Base-by-base conservation (phyloP, 768 basidiomycete genomes). In the Trametes elegans region DNA sequence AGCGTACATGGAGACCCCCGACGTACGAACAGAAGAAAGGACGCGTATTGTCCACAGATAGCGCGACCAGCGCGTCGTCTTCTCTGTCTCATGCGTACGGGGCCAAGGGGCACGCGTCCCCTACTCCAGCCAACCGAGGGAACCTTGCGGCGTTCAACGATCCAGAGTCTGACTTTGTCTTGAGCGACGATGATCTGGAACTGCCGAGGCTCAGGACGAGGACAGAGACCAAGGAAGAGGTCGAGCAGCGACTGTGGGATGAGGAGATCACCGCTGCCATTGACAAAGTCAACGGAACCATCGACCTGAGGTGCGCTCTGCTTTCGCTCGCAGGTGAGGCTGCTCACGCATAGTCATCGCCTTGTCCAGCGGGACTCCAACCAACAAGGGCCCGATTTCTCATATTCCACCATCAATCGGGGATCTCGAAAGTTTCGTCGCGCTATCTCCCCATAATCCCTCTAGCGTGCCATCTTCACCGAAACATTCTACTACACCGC, bases 231-330 rank as follows among this genome's bases (percentile, higher is more conserved):
- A 24, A 43, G 44, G 42, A 62, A 19, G 50, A 69, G 40, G 21
- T 64, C 3, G 68, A 72, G 40, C 60, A 59, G 11, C 75, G 77
- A 40, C 64, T 78, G 7, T 85, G 82, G 82, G 80, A 80, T 2
- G 68, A 71, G 6, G 79, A 75, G 0, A 71, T 78, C 36, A 66
- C 67, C 0, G 62, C 63, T 14, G 76, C 77, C 0, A 71, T 84
- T 24, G 77, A 83, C 52, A 71, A 70, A 3, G 78, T 75, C 3
- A 68, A 76, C 47, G 79, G 81, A 8, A 70, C 71, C 42, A 77
- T 88, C 49, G 72, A 79, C 46, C 70, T 88, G n/a, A 75, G 74
- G 87, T 85, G 66, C 42, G 74, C 71, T 31, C 35, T 44, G 16
- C 35, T n/a, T 23, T 28, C 18, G 8, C 24, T 41, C 23, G 24